Evolutionary conservation across 352 stramenopile genomes (phyloP), one percentile per base, ranked within the genome.

Genomic region (Discostella stelligera): DNA sequence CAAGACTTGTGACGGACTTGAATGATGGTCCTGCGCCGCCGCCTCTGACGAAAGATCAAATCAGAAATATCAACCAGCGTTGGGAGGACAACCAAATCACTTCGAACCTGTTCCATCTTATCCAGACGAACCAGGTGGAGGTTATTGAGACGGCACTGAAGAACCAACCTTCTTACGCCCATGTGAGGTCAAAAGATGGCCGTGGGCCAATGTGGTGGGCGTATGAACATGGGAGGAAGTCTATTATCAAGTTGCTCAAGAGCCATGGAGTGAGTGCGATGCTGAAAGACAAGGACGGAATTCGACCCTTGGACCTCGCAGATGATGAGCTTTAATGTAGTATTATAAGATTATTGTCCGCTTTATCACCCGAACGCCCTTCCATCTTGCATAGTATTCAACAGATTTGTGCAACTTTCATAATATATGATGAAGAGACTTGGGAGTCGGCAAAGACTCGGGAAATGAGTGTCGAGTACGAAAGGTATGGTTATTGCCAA

Each of bases 191-290:
- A 60, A 76, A 79, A 18, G 90, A 94, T 80, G 90, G 90, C 27
- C 80, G 90, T 62, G 90, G 90, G 39, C 88, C 88, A 2, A 92
- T 94, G 82, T 94, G 79, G 72, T 94, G 90, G 90, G 88, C 90
- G 23, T 78, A 92, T 74, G 90, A 94, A 61, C 79, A 87, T 76
- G 80, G 83, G 44, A 79, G 77, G 49, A 53, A 65, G 18, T 56
- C 71, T 8, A 87, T 94, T 48, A 62, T 94, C 52, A 66, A 84
- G 20, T 64, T 93, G 44, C 65, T 94, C 20, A 88, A 89, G 41
- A 71, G 68, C 23, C 46, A 78, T 52, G 84, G 86, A 21, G 88
- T 94, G 13, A 87, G 67, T 37, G 83, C 90, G 53, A 84, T 82
- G 48, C 18, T 79, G 13, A 85, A n/a, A 30, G 89, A 94, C 66